Conservation (phyloP, 805 yeast species). For the Myxozyma vanderwaltii region DNA sequence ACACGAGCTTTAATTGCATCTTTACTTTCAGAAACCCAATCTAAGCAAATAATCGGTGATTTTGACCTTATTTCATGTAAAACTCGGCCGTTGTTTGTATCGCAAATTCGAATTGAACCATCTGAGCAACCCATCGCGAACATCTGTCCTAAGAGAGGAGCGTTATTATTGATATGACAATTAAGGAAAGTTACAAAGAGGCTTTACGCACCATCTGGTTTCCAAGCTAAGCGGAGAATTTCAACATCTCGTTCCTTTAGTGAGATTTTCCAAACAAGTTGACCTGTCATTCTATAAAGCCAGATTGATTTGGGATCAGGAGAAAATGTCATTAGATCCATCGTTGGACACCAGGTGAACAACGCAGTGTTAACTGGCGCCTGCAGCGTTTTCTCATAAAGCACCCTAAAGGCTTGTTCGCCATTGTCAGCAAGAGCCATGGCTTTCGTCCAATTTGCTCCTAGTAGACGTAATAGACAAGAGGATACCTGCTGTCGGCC, state of each 20-base stretch:
- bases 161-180: neutral
- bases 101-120: conserved; percentile 25
- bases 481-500: neutral
- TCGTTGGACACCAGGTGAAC: conserved; percentile 33
- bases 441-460: neutral
- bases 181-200: neutral
- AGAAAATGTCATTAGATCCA: conserved; percentile 32
- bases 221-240: conserved; percentile 24
- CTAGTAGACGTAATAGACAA: neutral
- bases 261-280: conserved; percentile 30
- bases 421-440: neutral
- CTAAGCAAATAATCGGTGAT: conserved; percentile 11
- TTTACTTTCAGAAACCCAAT: conserved; percentile 24
- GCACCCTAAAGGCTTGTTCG: conserved; percentile 9
- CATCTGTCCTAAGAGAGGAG: conserved; percentile 15
- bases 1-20: conserved; percentile 7
- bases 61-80: conserved; percentile 9
- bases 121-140: conserved; percentile 31
- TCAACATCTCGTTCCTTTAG: conserved; percentile 11
- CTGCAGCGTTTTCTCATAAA: conserved; percentile 24
- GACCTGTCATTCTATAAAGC: conserved; percentile 33
- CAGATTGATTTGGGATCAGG: conserved; percentile 20
- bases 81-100: conserved; percentile 26
- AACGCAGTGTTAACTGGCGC: conserved; percentile 8
- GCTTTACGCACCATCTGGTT: conserved; percentile 31